Conservation (phyloP, 176 grass and related monocot genomes). For the Miscanthus lutarioriparius region DNA sequence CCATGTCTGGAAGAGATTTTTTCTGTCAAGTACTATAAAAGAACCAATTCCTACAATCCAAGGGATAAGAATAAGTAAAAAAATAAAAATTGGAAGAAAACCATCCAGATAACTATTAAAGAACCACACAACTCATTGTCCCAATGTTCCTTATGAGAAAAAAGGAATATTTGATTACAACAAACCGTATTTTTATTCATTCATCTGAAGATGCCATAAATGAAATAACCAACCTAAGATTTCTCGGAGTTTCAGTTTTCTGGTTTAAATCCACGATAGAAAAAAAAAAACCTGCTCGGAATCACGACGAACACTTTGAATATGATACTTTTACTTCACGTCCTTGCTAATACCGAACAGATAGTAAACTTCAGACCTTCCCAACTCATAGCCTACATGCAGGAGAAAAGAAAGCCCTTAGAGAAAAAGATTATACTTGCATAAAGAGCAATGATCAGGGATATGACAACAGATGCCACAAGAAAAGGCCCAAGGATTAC, state of each 20-base stretch:
- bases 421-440: not conserved
- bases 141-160: not conserved
- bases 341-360: slow-evolving; percentile 11
- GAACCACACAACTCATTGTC: not conserved
- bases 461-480: not conserved
- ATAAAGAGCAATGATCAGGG: not conserved
- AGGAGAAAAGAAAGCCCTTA: not conserved
- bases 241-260: not conserved
- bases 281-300: not conserved
- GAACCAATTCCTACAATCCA: slow-evolving; percentile 34
- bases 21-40: not conserved
- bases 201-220: slow-evolving; percentile 23
- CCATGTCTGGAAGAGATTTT: slow-evolving; percentile 35
- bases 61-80: slow-evolving; percentile 15
- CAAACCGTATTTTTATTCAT: not conserved
- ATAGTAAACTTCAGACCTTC: slow-evolving; percentile 1
- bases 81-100: not conserved
- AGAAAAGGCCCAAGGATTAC: not conserved
- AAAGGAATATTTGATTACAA: not conserved
- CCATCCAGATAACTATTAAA: not conserved
- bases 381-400: slow-evolving; percentile 19
- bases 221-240: slow-evolving; percentile 12
- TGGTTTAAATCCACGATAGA: not conserved
- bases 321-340: not conserved
- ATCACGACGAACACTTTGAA: slow-evolving; percentile 3